Evolutionary conservation across 2,329 filamentous ascomycete genomes (phyloP), one percentile per base, ranked within the genome.

Genomic region (Ramularia collo-cygni): DNA sequence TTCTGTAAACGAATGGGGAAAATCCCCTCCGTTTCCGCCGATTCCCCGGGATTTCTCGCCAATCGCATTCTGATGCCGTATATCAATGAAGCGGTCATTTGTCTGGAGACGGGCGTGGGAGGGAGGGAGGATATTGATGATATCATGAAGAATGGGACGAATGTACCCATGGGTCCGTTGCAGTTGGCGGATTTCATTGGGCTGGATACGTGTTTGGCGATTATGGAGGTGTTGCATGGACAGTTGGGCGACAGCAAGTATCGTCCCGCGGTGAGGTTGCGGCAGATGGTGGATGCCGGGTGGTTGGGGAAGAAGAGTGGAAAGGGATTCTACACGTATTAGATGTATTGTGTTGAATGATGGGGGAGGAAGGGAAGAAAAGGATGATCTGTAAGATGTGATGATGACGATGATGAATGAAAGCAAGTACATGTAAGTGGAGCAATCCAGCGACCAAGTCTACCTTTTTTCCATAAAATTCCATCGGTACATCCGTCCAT

Each of bases 71-170:
- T 98, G 44, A 98, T 98, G 92, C 92, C 92, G 0, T 98, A 98
- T 63, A 95, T 98, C 70, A 98, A 98, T 63, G 92, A 98, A 68
- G 92, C 93, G 7, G 74, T 98, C 53, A 90, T 95, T 50, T 98
- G 92, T 64, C 72, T 98, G 10, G 92, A 98, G 68, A 95, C 92
- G 0, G 85, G 86, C 3, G 80, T 98, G 1, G 92, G 92, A 13
- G 76, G 78, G 49, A 83, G 85, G 53, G 89, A 96, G 58, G 85
- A 90, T 49, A 98, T 98, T 51, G 92, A 98, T 60, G 81, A 76
- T 50, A 98, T 98, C 56, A 98, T 98, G 92, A 96, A 95, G 76
- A 95, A 95, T 55, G 92, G 92, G 33, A 98, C 92, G 15, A 95
- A 95, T 60, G 92, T 98, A 28, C 92, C 92, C 16, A 98, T 98